Base-by-base conservation (phyloP, 257 asterid genomes). In the Gentiana dahurica region DNA sequence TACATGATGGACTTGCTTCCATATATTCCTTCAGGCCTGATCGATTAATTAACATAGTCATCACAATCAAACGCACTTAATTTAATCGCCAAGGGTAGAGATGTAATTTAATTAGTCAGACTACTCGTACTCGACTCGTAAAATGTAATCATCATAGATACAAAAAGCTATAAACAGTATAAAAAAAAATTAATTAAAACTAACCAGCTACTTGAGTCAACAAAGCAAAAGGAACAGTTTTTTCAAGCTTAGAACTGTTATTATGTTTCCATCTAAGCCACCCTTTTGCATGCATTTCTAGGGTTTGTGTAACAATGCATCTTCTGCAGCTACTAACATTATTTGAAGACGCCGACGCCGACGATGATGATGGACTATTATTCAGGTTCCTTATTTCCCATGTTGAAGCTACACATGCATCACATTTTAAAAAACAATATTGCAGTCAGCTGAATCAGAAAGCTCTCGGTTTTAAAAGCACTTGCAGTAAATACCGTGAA, bases 121-220 rank as follows among this genome's bases (percentile, higher is more conserved):
- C 24, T 24, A 24, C 24, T 24, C 24, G 24, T 24, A 24, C 24
- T 24, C 24, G 24, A 24, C 9, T 41, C 11, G 46, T 41, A 41
- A 41, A 41, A 41, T 41, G 46, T 41, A 41, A 41, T 41, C 46
- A 41, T 24, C 24, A 24, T 24, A 41, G 10, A 41, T 41, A 5
- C 9, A 41, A 41, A 41, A 2, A 41, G 2, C 6, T 41, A 41
- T 3, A 2, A 41, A 41, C 8, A 41, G 6, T 41, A 10, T 3
- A 41, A 41, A 39, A 41, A 41, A 41, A 41, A 41, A 46, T n/a
- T 33, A 12, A 58, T 64, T 60, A 58, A 41, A 49, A 80, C 86
- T 63, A 60, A 92, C 99, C 99, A 85, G 99, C 75, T 55, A 92
- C 94, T 80, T 92, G 99, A 81, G 79, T 79, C 75, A 92, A 82